Base-by-base conservation (phyloP, 1,284 basidiomycete species). In the Leccinum angustisporum region DNA sequence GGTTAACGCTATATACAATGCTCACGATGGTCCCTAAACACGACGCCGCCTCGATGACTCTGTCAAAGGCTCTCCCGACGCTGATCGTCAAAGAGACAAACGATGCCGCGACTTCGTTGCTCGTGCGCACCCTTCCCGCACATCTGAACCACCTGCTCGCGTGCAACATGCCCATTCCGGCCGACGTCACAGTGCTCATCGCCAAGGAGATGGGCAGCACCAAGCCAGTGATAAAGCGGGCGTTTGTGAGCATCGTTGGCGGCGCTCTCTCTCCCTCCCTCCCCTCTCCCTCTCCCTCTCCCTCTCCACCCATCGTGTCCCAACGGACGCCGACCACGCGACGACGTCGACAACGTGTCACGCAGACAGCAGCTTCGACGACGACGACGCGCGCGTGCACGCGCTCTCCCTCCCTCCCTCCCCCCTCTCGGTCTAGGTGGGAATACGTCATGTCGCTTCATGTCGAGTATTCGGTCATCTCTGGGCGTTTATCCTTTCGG, bases 1-100 rank as follows among this genome's bases (percentile, higher is more conserved):
- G 95, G n/a, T 76, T 87, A 6, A 81, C 88, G 0, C 78, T 98
- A 10, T 95, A 92, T 75, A 83, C 84, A 8, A 93, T 97, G 86
- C 80, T 94, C 2, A 75, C 81, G 3, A 75, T 72, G 38, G 66
- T 96, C 4, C 76, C 79, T 1, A 81, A 88, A 1, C 82, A 85
- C 3, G 66, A 77, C 2, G 68, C 70, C 0, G 78, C 85, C 2
- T 93, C 92, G 1, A 59, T 73, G 2, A 70, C 77, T 0, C 76
- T 94, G 14, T 73, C 89, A 0, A 81, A 87, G 57, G 79, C 81
- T 0, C 74, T 86, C 1, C 80, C 84, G 0, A 77, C 82, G 0
- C 78, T 96, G 4, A 77, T 95, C 43, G 77, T 85, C 4, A 97
- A 97, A 74, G 95, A 97, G 71, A 85, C 86, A 4, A 84, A 86